Evolutionary conservation across 441 rosid species (phyloP).

Genomic region (Pelargonium myrrhifolium): DNA sequence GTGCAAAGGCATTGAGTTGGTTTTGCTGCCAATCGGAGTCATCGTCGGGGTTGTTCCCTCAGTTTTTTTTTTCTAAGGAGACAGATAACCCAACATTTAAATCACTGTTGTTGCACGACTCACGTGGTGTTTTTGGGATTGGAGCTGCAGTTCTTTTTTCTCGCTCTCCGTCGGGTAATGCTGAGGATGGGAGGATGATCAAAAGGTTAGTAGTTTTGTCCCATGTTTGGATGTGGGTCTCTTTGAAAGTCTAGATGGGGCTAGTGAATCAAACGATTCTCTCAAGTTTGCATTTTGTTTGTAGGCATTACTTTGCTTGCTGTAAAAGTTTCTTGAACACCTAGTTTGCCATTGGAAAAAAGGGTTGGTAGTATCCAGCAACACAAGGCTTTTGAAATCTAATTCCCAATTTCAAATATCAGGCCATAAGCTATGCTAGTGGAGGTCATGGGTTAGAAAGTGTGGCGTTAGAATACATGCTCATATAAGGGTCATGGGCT

Average conservation of each 20-base stretch:
- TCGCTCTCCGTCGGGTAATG: slow-evolving; percentile 26
- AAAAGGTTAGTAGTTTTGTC: slow-evolving; percentile 42
- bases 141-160: slow-evolving; percentile 73
- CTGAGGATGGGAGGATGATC: slow-evolving; percentile 22
- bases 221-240: background rate
- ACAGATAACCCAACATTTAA: slow-evolving; percentile 37
- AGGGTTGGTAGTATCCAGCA: too few relatives aligned
- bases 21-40: slow-evolving; percentile 64
- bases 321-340: too few relatives aligned
- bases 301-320: background rate
- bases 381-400: too few relatives aligned
- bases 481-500: too few relatives aligned
- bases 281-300: background rate
- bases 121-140: slow-evolving; percentile 67
- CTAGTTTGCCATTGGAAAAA: too few relatives aligned
- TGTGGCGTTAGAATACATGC: too few relatives aligned
- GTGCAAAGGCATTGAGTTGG: slow-evolving; percentile 78
- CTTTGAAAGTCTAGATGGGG: background rate
- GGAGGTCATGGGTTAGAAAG: too few relatives aligned
- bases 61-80: slow-evolving; percentile 74
- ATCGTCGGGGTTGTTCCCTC: slow-evolving; percentile 53
- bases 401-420: too few relatives aligned
- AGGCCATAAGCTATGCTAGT: too few relatives aligned
- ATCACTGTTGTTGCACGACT: slow-evolving; percentile 45
- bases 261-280: background rate